Evolutionary conservation across 208 protist genomes (phyloP).

Genomic region (Leishmania turanica): DNA sequence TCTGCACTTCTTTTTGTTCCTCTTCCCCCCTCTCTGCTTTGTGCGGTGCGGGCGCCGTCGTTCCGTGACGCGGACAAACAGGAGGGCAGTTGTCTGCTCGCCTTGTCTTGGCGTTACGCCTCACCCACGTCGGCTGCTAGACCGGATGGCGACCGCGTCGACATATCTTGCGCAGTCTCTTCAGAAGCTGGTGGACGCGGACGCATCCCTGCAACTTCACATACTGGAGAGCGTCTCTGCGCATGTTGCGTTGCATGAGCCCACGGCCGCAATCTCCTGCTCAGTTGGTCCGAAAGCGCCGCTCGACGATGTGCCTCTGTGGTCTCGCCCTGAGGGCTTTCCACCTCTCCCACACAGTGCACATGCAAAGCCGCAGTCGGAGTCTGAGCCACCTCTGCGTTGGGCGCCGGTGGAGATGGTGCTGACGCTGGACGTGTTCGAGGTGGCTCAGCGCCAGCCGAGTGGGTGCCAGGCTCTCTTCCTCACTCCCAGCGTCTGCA

Average conservation of each 20-base stretch:
- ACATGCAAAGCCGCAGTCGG: neutral
- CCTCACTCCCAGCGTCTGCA: neutral
- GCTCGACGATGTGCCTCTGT: slow-evolving; percentile 1
- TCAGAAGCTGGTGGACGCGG: neutral
- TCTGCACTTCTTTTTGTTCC: neutral
- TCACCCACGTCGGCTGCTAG: neutral
- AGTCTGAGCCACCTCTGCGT: neutral
- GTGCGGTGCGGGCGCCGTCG: neutral
- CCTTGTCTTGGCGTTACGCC: neutral
- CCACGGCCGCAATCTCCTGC: neutral
- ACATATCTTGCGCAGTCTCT: neutral
- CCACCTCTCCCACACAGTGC: neutral
- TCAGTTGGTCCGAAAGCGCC: neutral
- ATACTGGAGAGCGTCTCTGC: slow-evolving; percentile 4
- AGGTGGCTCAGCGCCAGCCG: slow-evolving; percentile 38
- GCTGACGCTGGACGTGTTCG: slow-evolving; percentile 45
- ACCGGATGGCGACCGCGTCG: neutral
- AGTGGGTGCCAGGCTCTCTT: slow-evolving; percentile 27
- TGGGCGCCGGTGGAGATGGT: slow-evolving; percentile 8
- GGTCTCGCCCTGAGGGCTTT: neutral
- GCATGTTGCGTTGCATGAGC: neutral
- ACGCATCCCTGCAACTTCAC: neutral
- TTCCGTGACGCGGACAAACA: neutral
- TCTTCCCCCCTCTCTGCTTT: neutral
- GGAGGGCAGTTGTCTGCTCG: neutral